Base-by-base conservation (phyloP, 73 alveolate species). In the Effrenium voratum region DNA sequence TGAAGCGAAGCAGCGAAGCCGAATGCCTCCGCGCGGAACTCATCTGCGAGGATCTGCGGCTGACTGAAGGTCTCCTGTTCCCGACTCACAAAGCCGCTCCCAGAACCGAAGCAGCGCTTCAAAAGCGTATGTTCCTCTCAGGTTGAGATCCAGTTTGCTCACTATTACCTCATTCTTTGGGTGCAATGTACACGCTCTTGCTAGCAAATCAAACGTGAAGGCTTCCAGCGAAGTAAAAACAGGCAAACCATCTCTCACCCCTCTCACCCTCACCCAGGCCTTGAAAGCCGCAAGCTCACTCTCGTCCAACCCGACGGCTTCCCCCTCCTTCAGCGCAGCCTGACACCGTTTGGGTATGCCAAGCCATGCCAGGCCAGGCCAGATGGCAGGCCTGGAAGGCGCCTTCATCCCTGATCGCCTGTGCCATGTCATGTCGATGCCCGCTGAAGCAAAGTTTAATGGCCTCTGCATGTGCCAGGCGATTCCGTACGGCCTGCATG, bases 261-360 rank as follows among this genome's bases (percentile, higher is more conserved):
- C 30, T n/a, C 8, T 16, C 34, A 5, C 73, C 2, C 30, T 59
- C 73, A n/a, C 34, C 73, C 22, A 59, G 73, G 24, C 82, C 82
- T 72, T 30, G 34, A 72, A 72, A n/a, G 82, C 82, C 38, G 32
- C 34, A 19, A 72, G 38, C 47, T 72, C 82, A 5, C 50, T 12
- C 28, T 72, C 49, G 26, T 72, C 50, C 10, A 72, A 49, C 32
- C 82, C 82, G 24, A n/a, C 8, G 6, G 16, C 50, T 72, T 30
- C 82, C 32, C 82, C 82, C 13, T 72, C 82, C 47, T 36, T 72
- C 49, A 72, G 82, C 32, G 82, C 82, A 10, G 82, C 82, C 82
- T 72, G 75, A 32, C 30, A 60, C 30, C 34, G 30, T 22, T 22
- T 22, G 30, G 15, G 75, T 10, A 12, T 60, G 16, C 36, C 75